phyloP scores from a whole-genome alignment of 805 yeast genomes.

The Kurtzmaniella cleridarum region DNA sequence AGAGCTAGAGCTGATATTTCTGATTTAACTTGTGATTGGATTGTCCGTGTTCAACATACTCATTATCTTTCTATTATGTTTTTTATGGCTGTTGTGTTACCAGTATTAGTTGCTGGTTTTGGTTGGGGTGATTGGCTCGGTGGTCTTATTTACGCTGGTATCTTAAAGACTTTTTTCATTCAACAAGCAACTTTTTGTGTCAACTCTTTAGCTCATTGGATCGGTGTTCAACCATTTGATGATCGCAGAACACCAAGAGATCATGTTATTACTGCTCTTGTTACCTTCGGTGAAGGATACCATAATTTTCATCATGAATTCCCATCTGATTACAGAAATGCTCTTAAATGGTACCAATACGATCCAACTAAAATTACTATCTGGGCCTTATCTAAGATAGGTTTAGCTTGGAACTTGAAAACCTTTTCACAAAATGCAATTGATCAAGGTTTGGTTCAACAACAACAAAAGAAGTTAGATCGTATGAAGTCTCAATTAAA shows the following conservation, averaged over 20 bases:
- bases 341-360: slow-evolving; percentile 81
- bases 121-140: slow-evolving; percentile 56
- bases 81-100: slow-evolving; percentile 57
- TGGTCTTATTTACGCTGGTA: slow-evolving; percentile 74
- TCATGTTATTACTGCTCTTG: slow-evolving; percentile 73
- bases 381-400: slow-evolving; percentile 54
- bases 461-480: slow-evolving; percentile 75
- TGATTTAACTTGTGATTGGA: slow-evolving; percentile 71
- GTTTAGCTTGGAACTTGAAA: slow-evolving; percentile 68
- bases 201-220: slow-evolving; percentile 82
- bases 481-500: slow-evolving; percentile 54
- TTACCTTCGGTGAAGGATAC: slow-evolving; percentile 86
- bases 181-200: slow-evolving; percentile 88
- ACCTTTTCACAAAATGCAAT: slow-evolving; percentile 76
- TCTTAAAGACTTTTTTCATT: slow-evolving; percentile 60
- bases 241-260: slow-evolving; percentile 86
- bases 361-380: slow-evolving; percentile 75
- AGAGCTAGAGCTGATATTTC: slow-evolving; percentile 79
- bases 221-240: slow-evolving; percentile 81
- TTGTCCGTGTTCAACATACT: slow-evolving; percentile 76
- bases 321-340: slow-evolving; percentile 86
- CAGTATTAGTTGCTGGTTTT: slow-evolving; percentile 57
- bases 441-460: slow-evolving; percentile 77
- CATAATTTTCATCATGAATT: slow-evolving; percentile 89
- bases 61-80: slow-evolving; percentile 64